Evolutionary conservation across 768 basidiomycete genomes (phyloP).

Genomic region (Amanita rimosa): DNA sequence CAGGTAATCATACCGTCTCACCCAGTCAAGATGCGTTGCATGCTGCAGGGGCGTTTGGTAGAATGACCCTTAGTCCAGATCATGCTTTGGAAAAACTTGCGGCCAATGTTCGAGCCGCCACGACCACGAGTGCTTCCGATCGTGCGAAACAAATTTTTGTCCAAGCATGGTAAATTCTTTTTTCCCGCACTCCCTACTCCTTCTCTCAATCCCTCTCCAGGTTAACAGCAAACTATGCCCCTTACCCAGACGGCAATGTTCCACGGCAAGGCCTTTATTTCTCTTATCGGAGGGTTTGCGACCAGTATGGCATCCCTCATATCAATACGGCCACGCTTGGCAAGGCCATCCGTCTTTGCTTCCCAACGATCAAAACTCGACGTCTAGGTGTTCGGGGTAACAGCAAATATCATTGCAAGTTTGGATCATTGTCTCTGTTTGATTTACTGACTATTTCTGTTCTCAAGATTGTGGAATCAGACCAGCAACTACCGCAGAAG

Average conservation of each 20-base stretch:
- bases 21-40: conserved; percentile 46
- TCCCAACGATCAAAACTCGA: conserved; percentile 91
- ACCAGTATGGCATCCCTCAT: conserved; percentile 87
- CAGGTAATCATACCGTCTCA: conserved; percentile 32
- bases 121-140: conserved; percentile 85
- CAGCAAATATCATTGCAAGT: conserved; percentile 88
- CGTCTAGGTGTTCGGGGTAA: conserved; percentile 88
- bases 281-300: conserved; percentile 84
- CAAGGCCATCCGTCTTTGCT: conserved; percentile 88
- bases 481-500: conserved; percentile 83
- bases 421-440: conserved; percentile 10
- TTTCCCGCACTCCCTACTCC: conserved; percentile 8
- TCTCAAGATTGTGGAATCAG: conserved; percentile 81
- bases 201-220: conserved; percentile 24
- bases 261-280: conserved; percentile 91
- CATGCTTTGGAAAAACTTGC: conserved; percentile 79
- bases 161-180: conserved; percentile 65
- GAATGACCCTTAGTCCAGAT: conserved; percentile 69
- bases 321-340: conserved; percentile 95
- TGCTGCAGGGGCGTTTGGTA: conserved; percentile 61
- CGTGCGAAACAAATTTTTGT: conserved; percentile 89
- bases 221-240: conserved; percentile 83
- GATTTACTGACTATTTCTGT: conserved; percentile 13
- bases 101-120: conserved; percentile 77
- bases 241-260: conserved; percentile 88